Base-by-base conservation (phyloP, 768 basidiomycete species). In the Lentinula edodes region DNA sequence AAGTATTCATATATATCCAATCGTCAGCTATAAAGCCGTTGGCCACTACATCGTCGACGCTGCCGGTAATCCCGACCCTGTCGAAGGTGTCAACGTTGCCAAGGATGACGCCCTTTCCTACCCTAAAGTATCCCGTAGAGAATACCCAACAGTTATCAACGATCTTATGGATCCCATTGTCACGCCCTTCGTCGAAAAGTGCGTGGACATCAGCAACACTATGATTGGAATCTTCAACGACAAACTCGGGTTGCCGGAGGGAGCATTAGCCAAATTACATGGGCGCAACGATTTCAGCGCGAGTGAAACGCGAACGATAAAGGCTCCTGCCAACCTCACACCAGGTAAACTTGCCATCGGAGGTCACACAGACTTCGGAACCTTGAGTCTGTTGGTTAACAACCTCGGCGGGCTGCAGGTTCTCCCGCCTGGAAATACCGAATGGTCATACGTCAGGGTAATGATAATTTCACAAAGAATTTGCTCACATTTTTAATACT, bases 321-420 rank as follows among this genome's bases (percentile, higher is more conserved):
- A 65, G 64, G 75, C 70, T 20, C 77, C 80, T 6, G 76, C 70
- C 13, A 68, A 62, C 1, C 70, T 59, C 3, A 65, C 68, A 13
- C 77, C 13, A 61, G 72, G 73, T 6, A 70, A 62, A 13, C 66
- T 70, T 16, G 67, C 70, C 7, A 52, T 82, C 5, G 82, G 79
- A 6, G 74, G 77, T 1, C 89, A 90, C 68, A 88, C 87, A 2
- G 88, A 89, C 70, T 89, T 89, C 64, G 87, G 88, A 65, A 85
- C 84, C n/a, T 68, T 89, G 61, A 86, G 86, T 0, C 84, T 89
- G 74, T 73, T 90, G 61, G 86, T 89, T 66, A 90, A 89, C 67
- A 79, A 78, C 1, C 79, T 89, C 0, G 88, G 89, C 3, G 89
- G 89, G 0, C 73, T 90, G 3, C 89, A 90, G 62, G 87, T 90